Evolutionary conservation across 495 filamentous ascomycete species (phyloP), one percentile per base, ranked within the genome.

Genomic region (Tuber umbilicatum): DNA sequence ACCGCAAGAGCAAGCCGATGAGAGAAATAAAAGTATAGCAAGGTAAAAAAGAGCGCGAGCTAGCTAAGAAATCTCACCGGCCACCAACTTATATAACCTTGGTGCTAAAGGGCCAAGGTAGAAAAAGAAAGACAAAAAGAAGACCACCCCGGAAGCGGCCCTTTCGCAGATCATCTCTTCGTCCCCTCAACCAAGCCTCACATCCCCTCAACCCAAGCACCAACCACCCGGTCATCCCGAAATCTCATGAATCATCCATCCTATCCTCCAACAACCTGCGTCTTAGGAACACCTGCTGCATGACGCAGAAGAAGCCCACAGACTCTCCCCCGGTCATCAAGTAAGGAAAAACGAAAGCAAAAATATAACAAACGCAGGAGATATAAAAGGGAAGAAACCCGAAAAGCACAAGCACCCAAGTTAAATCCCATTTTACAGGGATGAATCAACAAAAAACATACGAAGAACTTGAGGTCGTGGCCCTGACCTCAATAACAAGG

Each of bases 361-460:
- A 69, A 74, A 37, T 31, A 60, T 10, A 60, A 60, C 50, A 60
- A 60, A 16, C 9, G 14, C 27, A 64, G 16, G 74, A 71, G 43
- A 76, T 75, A 78, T 76, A 68, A 45, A 75, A 74, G 39, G 55
- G 72, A 79, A 79, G 77, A 79, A 79, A 79, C 77, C 77, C 76
- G 77, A 79, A 79, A 76, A 79, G 60, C 77, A 79, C 77, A 79
- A 79, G 77, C 77, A 79, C 67, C 77, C 77, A 78, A 70, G 69
- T 45, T 71, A 79, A 78, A 74, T 71, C 77, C 77, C 76, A 74
- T 17, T 50, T 72, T 38, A 38, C 50, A 37, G 69, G 75, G 77
- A 78, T 78, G n/a, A 31, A 40, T 41, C 70, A 77, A 73, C 70
- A 77, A 74, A 40, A 67, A 73, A 39, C 55, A 17, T 16, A 64